Evolutionary conservation across 176 grass and related monocot species (phyloP), one percentile per base, ranked within the genome.

Genomic region (Oryza punctata): DNA sequence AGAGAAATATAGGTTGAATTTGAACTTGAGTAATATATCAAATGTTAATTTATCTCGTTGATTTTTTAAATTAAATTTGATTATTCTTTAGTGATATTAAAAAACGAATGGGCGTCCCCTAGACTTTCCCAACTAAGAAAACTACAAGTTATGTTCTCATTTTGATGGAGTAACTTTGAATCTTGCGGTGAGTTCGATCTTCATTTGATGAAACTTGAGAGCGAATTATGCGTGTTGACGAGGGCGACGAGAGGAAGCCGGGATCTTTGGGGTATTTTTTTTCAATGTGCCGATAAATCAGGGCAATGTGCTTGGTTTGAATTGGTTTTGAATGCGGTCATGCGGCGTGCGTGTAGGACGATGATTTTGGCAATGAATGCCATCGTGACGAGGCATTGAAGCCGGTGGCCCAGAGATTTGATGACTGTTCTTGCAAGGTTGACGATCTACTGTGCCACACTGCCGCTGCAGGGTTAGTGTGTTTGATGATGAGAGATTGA

Each of bases 321-420:
- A 74, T 19, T 5, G 45, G 45, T 32, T 70, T 41, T n/a, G 67
- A 70, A 41, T 70, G 67, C 30, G 18, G 10, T n/a, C 67, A 40
- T 23, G 35, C 35, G 18, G 35, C 18, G 35, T 9, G 33, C 67
- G 13, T 70, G 33, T 69, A 5, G 67, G 67, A 70, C 10, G 67
- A 24, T 23, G 67, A 41, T 23, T 23, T 70, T 12, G 0, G 67
- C 21, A 10, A 37, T 70, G 67, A 11, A 24, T 70, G 67, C 18
- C 14, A 1, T 23, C 18, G 33, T 24, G 33, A 61, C 19, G 54
- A 61, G 3, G 9, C 57, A 61, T 24, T 12, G 60, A 63, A 78
- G 59, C 59, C 12, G 59, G 84, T 80, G 84, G 84, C 52, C 76
- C 84, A 1, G 14, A 12, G 45, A 28, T 2, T 4, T 10, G 23